These are phyloP conservation scores for Vanderwaltozyma tropicalis DNA, from an alignment of 805 yeast genomes.

Conservation along the genomic window DNA sequence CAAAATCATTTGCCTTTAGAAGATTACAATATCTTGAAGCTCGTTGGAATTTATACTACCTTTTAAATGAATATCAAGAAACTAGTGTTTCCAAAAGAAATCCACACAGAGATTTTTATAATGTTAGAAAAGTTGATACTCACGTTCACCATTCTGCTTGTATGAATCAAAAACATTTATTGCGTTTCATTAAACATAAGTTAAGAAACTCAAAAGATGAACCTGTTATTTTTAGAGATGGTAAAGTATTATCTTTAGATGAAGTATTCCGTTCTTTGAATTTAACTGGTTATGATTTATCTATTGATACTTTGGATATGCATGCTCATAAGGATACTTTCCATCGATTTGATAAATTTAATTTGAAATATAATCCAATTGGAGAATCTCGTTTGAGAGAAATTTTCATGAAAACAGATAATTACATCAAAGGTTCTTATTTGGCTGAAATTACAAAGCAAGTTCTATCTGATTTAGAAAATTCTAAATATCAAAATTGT, in stretches of 20 bases:
- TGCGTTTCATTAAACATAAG: constrained; percentile 90
- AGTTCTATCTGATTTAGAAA: constrained; percentile 88
- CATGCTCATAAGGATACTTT: constrained; percentile 98
- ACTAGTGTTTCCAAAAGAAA: constrained; percentile 80
- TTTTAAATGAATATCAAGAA: constrained; percentile 88
- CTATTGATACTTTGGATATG: constrained; percentile 96
- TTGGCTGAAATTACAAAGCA: constrained; percentile 90
- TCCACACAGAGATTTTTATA: constrained; percentile 75
- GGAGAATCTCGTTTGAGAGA: constrained; percentile 97
- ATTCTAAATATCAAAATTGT: constrained; percentile 93
- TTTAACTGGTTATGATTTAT: constrained; percentile 85
- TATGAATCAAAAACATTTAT: constrained; percentile 94
- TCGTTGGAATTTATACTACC: constrained; percentile 83
- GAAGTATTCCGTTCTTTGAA: constrained; percentile 87
- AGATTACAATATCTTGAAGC: constrained; percentile 91
- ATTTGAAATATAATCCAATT: constrained; percentile 91
- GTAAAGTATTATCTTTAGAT: constrained; percentile 70
- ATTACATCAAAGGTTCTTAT: constrained; percentile 77
- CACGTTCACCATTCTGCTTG: constrained; percentile 99
- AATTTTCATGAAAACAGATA: constrained; percentile 91
- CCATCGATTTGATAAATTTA: constrained; percentile 96
- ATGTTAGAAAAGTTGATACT: constrained; percentile 44
- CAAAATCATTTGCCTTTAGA: constrained; percentile 91
- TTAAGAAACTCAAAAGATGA: constrained; percentile 80
- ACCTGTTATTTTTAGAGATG: constrained; percentile 89